These are phyloP conservation scores for Cenchrus americanus DNA, from an alignment of 176 grass and related monocot genomes.

Conservation along the genomic window DNA sequence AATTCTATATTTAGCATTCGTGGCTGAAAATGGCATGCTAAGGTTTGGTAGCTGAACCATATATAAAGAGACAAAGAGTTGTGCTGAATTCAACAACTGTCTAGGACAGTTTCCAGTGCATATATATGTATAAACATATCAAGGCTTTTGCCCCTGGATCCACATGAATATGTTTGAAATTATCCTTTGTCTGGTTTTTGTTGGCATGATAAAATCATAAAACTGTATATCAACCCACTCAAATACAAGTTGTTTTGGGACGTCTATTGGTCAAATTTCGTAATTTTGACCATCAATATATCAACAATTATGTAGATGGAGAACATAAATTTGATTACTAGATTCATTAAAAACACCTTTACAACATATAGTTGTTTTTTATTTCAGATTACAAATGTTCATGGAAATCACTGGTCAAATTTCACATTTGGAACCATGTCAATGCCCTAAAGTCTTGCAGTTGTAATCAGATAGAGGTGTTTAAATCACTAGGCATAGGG, in stretches of 20 bases:
- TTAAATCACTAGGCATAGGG: neutral
- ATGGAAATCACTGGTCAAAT: neutral
- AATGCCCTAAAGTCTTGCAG: neutral
- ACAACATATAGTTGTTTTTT: neutral
- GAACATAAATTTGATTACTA: neutral
- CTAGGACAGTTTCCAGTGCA: neutral
- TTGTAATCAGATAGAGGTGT: neutral
- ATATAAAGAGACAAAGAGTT: neutral
- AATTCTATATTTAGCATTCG: neutral
- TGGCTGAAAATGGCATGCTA: constrained; percentile 26
- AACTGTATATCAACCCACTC: constrained; percentile 1
- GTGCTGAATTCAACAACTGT: constrained; percentile 15
- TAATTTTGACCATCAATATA: neutral
- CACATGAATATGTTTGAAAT: constrained; percentile 22
- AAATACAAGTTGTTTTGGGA: neutral
- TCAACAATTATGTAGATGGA: neutral
- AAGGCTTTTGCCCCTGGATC: constrained; percentile 7
- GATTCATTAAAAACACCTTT: neutral
- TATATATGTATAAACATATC: constrained; percentile 2
- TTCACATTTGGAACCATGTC: neutral
- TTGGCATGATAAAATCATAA: constrained; percentile 12
- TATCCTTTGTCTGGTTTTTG: neutral
- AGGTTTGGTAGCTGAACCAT: neutral
- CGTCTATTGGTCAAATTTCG: neutral
- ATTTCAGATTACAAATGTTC: neutral